Percentiles rank a stretch among this genome's conserved stretches.
Evolutionary conservation across 2,329 filamentous ascomycete genomes (phyloP).

Genomic region (Diaporthe velutina): DNA sequence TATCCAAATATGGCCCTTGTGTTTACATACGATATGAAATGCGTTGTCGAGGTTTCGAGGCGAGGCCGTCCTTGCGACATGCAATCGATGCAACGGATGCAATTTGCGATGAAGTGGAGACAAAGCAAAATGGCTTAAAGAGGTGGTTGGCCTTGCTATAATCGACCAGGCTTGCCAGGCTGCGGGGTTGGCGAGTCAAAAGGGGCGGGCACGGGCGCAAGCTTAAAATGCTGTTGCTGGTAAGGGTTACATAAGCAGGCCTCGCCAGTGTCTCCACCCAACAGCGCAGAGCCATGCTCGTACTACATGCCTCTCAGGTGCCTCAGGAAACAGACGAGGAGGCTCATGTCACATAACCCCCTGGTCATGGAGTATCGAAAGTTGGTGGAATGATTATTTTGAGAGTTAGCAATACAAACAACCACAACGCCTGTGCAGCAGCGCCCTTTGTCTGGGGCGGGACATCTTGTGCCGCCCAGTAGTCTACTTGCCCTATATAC

Average conservation of each 20-base stretch:
- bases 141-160: conserved; percentile 33
- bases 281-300: not conserved
- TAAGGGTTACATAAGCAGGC: conserved; percentile 23
- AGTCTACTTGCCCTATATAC: conserved; percentile 18
- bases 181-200: conserved; percentile 36
- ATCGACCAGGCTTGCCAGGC: conserved; percentile 5
- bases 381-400: not conserved
- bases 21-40: conserved; percentile 6
- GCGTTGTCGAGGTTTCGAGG: conserved; percentile 31
- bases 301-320: not conserved
- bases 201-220: not conserved
- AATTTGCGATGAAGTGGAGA: conserved; percentile 36
- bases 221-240: not conserved
- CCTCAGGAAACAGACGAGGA: not conserved
- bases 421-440: conserved; percentile 31
- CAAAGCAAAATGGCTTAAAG: conserved; percentile 36
- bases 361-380: not conserved
- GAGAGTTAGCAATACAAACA: not conserved
- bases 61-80: conserved; percentile 23
- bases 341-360: not conserved
- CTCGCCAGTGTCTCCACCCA: too few species aligned
- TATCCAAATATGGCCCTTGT: not conserved
- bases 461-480: not conserved
- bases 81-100: conserved; percentile 39
- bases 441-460: not conserved